Base-by-base conservation (phyloP, 768 basidiomycete species). In the Tricholoma matsutake region DNA sequence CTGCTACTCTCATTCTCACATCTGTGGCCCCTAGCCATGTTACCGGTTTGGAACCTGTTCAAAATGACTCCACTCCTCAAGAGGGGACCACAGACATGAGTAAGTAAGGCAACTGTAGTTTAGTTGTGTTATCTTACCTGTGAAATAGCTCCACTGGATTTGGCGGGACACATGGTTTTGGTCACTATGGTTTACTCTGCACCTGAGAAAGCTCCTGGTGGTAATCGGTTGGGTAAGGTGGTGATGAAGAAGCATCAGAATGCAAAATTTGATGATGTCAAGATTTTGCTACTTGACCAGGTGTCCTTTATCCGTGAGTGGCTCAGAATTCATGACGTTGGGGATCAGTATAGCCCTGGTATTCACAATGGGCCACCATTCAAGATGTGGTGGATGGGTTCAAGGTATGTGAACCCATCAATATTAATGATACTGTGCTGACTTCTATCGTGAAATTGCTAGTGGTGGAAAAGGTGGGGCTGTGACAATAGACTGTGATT, bases 361-460 rank as follows among this genome's bases (percentile, higher is more conserved):
- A 28, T 54, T 54, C 34, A 54, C 34, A 32, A n/a, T 32, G 29
- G 53, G 11, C 53, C 53, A 32, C 29, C 31, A 13, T 54, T 54
- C 53, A 54, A 54, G 29, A 54, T 54, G 53, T 54, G 20, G 53
- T 54, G 53, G 53, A 54, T 31, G 8, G 53, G 53, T 28, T 54
- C 29, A 9, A 54, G 53, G 53, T 54, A 54, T 34, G 31, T 54
- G 8, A 31, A 54, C 31, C 13, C 7, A 32, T 31, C n/a, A n/a
- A n/a, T n/a, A n/a, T n/a, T n/a, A n/a, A n/a, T n/a, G n/a, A n/a
- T n/a, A n/a, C n/a, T n/a, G n/a, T n/a, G n/a, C 34, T 54, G n/a
- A 35, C n/a, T 32, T 32, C 34, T n/a, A n/a, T n/a, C n/a, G n/a
- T n/a, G n/a, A n/a, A n/a, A n/a, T 35, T 34, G 7, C n/a, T n/a